Base-by-base conservation (phyloP, 495 filamentous ascomycete genomes). In the Neurospora sp. region DNA sequence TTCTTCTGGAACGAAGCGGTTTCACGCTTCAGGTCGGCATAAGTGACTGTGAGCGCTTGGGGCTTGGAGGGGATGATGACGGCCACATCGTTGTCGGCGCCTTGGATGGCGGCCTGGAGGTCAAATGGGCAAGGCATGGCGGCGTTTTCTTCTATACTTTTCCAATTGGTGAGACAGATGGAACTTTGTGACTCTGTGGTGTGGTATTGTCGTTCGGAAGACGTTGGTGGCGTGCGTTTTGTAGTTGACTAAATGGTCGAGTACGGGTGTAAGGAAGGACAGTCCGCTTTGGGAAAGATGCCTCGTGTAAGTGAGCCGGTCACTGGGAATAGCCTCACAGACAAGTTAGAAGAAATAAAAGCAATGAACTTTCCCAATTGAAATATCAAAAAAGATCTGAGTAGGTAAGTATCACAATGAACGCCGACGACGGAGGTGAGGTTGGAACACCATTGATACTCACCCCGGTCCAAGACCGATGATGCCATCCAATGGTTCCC, bases 31-130 rank as follows among this genome's bases (percentile, higher is more conserved):
- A 95, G 88, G 74, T 90, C 82, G 47, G 80, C 77, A 82, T 93
- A 92, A 40, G 89, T 89, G 74, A 93, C 83, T 22, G 83, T 84
- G 12, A 93, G 81, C 72, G 87, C 77, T n/a, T 80, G 73, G 1
- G 90, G 82, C 39, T 85, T 85, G 45, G 83, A 83, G 53, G 92
- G 92, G 70, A 94, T 84, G 76, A 94, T 90, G 77, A 94, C 84
- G 39, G 91, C 92, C 41, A 82, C 79, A 16, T 81, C 75, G 71
- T 75, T 77, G 61, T 72, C 73, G 27, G 77, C 77, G 77, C 84
- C 83, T 27, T 83, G 78, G 71, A 85, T 80, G 72, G 83, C 81
- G 61, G 79, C 79, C 74, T 85, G 78, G 72, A 86, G 81, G 12
- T 83, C 53, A 18, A 65, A 65, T 65, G 53, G 53, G 53, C 53